phyloP scores from a whole-genome alignment of 495 filamentous ascomycete species.

The Viridothelium virens region DNA sequence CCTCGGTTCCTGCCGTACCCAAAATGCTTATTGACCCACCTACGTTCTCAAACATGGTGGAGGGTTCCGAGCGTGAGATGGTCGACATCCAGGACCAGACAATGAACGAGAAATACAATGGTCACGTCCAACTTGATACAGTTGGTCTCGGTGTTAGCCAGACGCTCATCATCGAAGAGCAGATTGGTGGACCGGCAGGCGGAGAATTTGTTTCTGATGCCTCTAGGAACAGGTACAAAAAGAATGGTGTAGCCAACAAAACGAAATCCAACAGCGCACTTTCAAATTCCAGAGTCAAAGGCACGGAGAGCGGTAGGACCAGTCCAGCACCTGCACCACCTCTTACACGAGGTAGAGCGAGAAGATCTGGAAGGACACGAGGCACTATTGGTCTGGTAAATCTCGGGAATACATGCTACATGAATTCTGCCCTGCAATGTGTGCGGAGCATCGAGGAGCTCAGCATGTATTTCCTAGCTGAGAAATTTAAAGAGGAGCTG shows the following conservation, averaged over 20 bases:
- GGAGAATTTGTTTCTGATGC: constrained; percentile 59
- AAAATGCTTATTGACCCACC: constrained; percentile 65
- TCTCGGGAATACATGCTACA: constrained; percentile 95
- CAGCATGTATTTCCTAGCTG: constrained; percentile 76
- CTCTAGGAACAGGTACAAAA: constrained; percentile 25
- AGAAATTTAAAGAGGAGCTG: constrained; percentile 65
- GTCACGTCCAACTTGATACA: constrained; percentile 51
- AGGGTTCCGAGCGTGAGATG: constrained; percentile 60
- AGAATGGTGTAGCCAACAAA: constrained; percentile 37
- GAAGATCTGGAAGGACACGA: constrained; percentile 53
- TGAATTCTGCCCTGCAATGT: constrained; percentile 96
- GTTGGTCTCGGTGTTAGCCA: constrained; percentile 61
- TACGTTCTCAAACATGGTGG: constrained; percentile 59
- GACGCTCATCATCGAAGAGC: constrained; percentile 71
- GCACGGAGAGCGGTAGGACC: constrained; percentile 48
- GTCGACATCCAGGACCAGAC: constrained; percentile 65
- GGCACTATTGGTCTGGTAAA: constrained; percentile 81
- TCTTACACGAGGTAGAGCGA: constrained; percentile 59
- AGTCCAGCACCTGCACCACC: constrained; percentile 51
- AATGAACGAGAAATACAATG: constrained; percentile 69
- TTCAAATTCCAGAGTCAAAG: constrained; percentile 13
- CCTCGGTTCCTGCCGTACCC: constrained; percentile 33
- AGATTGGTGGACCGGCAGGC: constrained; percentile 46
- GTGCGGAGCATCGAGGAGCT: constrained; percentile 85
- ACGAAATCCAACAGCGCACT: constrained; percentile 7